These are phyloP conservation scores for Tricholoma saponaceum DNA, from an alignment of 768 basidiomycete species.

Conservation along the genomic window DNA sequence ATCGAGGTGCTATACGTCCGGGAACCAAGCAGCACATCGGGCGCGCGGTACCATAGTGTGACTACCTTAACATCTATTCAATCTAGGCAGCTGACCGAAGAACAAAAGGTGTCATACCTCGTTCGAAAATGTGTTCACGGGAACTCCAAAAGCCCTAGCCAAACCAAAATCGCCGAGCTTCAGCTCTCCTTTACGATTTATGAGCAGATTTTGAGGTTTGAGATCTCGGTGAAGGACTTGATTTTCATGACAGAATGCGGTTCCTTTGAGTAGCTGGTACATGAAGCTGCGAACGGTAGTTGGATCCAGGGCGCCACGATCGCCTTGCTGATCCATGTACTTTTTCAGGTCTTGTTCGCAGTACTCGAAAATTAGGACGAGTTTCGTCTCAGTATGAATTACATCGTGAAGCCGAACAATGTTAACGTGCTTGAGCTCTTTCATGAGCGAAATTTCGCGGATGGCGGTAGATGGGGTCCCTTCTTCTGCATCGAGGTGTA, in stretches of 20 bases:
- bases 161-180: constrained; percentile 98
- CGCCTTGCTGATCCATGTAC: constrained; percentile 98
- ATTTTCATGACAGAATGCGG: constrained; percentile 98
- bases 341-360: constrained; percentile 99
- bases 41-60: constrained; percentile 97
- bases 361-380: constrained; percentile 97
- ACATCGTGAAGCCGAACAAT: constrained; percentile 98
- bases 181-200: constrained; percentile 94
- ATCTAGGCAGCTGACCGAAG: background rate
- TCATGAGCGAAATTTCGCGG: constrained; percentile 98
- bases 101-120: constrained; percentile 47
- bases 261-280: constrained; percentile 96
- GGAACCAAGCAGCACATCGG: constrained; percentile 95
- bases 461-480: constrained; percentile 99
- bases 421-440: constrained; percentile 98
- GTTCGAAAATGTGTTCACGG: constrained; percentile 98
- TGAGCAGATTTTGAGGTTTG: constrained; percentile 97
- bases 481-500: constrained; percentile 98
- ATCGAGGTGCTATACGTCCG: constrained; percentile 98
- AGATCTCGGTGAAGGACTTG: constrained; percentile 96
- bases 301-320: constrained; percentile 90
- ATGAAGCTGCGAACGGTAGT: constrained; percentile 94
- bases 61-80: constrained; percentile 62
- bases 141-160: constrained; percentile 96
- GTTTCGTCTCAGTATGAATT: constrained; percentile 97